Evolutionary conservation across 2,329 filamentous ascomycete species (phyloP).

Genomic region (Metarhizium anisopliae): DNA sequence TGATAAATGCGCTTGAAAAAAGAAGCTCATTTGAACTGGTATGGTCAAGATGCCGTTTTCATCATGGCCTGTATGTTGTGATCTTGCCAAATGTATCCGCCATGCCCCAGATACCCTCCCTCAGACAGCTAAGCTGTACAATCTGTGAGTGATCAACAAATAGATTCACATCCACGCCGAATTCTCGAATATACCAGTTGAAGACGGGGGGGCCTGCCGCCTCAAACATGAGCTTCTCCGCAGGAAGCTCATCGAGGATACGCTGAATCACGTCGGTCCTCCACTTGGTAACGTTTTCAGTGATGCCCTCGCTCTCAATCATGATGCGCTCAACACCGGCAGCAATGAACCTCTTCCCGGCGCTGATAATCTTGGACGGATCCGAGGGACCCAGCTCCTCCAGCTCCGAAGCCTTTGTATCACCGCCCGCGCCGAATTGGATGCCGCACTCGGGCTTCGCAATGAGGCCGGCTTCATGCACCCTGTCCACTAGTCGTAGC

Average conservation of each 20-base stretch:
- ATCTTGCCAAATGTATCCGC: slow-evolving; percentile 40
- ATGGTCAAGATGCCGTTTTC: not conserved
- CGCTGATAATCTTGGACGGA: slow-evolving; percentile 24
- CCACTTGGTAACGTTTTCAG: slow-evolving; percentile 45
- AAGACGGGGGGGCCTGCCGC: slow-evolving; percentile 46
- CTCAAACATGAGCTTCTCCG: slow-evolving; percentile 49
- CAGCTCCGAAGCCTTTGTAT: slow-evolving; percentile 36
- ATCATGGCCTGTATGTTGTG: not conserved
- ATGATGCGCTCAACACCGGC: slow-evolving; percentile 46
- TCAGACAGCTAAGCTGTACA: slow-evolving; percentile 42
- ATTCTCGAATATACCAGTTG: slow-evolving; percentile 48
- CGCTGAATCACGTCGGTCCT: slow-evolving; percentile 44
- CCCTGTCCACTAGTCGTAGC: slow-evolving; percentile 38
- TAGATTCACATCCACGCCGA: slow-evolving; percentile 46
- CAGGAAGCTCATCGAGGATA: slow-evolving; percentile 40
- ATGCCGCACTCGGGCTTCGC: slow-evolving; percentile 48
- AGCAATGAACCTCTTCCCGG: slow-evolving; percentile 40
- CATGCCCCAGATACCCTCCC: slow-evolving; percentile 45
- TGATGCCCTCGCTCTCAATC: slow-evolving; percentile 52
- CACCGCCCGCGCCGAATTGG: slow-evolving; percentile 47
- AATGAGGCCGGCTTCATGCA: slow-evolving; percentile 36
- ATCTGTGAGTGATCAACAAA: slow-evolving; percentile 51
- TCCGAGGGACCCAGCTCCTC: not conserved
- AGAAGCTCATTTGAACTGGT: no score
- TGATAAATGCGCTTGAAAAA: no score